Conservation (phyloP, 495 filamentous ascomycete species). For the Penicillium malachiteum region DNA sequence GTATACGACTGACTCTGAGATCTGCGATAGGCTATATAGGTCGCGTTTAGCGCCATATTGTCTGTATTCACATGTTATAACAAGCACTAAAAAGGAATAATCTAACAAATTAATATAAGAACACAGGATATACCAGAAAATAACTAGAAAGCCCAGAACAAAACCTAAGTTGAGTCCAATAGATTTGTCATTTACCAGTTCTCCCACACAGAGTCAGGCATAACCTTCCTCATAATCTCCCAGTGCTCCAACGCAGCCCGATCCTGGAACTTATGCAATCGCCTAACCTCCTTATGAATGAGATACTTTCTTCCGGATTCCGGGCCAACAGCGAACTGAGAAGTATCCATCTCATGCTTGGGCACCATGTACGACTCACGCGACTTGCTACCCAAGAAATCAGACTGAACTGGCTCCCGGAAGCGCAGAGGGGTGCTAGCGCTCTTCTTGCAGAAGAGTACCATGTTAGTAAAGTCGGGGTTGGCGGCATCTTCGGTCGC, state of each 20-base stretch:
- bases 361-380: constrained; percentile 70
- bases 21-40: too few species aligned
- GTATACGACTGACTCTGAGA: too few species aligned
- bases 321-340: constrained; percentile 41
- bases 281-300: constrained; percentile 43
- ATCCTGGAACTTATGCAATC: constrained; percentile 68
- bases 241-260: constrained; percentile 80
- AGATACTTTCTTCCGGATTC: constrained; percentile 30
- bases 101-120: not conserved
- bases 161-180: not conserved
- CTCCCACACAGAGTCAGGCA: constrained; percentile 82
- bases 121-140: constrained; percentile 2
- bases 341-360: constrained; percentile 64
- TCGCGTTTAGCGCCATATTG: too few species aligned
- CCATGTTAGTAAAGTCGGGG: constrained; percentile 86
- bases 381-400: constrained; percentile 70
- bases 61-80: not conserved
- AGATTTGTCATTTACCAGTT: constrained; percentile 60
- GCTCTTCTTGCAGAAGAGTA: constrained; percentile 57
- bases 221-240: constrained; percentile 82
- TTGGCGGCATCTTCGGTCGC: constrained; percentile 39
- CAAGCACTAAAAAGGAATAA: not conserved
- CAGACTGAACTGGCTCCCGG: constrained; percentile 60
- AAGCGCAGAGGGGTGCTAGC: constrained; percentile 55
- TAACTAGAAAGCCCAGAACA: not conserved